A percentile compares a stretch with the other conserved stretches of the same genome.
phyloP scores from a whole-genome alignment of 1,284 basidiomycete species.

The Microbotryum violaceum region DNA sequence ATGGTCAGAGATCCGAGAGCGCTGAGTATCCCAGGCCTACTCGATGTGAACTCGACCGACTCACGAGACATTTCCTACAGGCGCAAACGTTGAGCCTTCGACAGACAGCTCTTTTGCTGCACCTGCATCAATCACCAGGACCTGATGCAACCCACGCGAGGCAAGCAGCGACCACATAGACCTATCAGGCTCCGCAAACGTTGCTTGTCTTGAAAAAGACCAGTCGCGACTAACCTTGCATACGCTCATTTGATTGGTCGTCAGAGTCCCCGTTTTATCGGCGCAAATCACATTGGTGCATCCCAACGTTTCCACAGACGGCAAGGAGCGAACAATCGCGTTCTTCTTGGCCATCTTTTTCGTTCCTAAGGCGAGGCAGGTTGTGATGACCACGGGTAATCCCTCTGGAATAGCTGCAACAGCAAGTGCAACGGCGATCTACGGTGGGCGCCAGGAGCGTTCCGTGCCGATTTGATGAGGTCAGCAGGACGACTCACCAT shows the following conservation, averaged over 20 bases:
- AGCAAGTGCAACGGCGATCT: slow-evolving; percentile 86
- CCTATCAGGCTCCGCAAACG: background rate
- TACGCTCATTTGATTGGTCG: slow-evolving; percentile 94
- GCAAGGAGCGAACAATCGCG: slow-evolving; percentile 88
- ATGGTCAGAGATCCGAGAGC: too few species aligned
- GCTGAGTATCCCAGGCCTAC: too few species aligned
- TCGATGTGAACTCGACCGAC: slow-evolving; percentile 1
- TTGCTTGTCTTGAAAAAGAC: background rate
- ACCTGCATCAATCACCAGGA: slow-evolving; percentile 59
- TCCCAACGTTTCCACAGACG: slow-evolving; percentile 91
- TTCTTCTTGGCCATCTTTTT: slow-evolving; percentile 98
- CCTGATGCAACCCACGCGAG: slow-evolving; percentile 45
- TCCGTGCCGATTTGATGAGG: background rate
- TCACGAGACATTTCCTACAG: slow-evolving; percentile 58
- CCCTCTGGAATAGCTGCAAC: slow-evolving; percentile 96
- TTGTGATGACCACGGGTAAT: slow-evolving; percentile 89
- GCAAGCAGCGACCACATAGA: background rate
- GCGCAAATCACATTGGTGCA: slow-evolving; percentile 96
- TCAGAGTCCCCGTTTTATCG: slow-evolving; percentile 92
- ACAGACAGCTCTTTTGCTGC: slow-evolving; percentile 64
- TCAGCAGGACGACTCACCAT: background rate
- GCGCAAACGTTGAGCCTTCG: slow-evolving; percentile 83
- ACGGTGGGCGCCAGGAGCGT: background rate
- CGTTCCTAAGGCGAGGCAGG: slow-evolving; percentile 88
- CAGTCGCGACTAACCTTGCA: slow-evolving; percentile 54